Evolutionary conservation across 495 filamentous ascomycete genomes (phyloP).

Genomic region (Penicillium diatomitis): DNA sequence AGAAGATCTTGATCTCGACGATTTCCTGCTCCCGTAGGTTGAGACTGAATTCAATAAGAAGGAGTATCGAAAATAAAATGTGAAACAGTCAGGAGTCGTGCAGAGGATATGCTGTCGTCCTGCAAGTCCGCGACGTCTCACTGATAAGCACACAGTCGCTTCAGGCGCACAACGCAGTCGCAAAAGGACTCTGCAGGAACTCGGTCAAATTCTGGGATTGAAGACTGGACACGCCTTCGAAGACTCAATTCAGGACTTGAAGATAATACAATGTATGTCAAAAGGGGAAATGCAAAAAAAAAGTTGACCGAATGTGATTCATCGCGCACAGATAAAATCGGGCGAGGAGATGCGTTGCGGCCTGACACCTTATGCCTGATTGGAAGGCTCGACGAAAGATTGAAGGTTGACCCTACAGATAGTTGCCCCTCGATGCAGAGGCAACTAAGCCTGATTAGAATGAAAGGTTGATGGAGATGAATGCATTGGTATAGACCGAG

Average conservation of each 20-base stretch:
- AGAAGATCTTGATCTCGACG: conserved; percentile 2
- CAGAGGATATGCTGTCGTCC: conserved; percentile 14
- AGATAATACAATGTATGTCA: not conserved
- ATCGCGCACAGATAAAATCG: conserved; percentile 22
- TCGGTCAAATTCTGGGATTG: conserved; percentile 7
- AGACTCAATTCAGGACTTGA: too few relatives aligned
- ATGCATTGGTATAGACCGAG: too few relatives aligned
- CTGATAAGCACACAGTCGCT: not conserved
- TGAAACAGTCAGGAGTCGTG: conserved; percentile 5
- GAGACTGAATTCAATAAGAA: conserved; percentile 1
- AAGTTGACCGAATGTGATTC: conserved; percentile 16
- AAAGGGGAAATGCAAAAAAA: not conserved
- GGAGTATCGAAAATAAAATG: conserved; percentile 4
- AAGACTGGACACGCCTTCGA: too few relatives aligned
- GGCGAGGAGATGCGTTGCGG: conserved; percentile 18
- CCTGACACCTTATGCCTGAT: conserved; percentile 25
- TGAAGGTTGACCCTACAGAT: not conserved
- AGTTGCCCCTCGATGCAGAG: too few relatives aligned
- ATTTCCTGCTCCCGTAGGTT: not conserved
- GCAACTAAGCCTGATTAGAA: too few relatives aligned
- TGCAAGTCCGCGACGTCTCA: conserved; percentile 22
- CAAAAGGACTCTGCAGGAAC: conserved; percentile 23
- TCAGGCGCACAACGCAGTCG: conserved; percentile 1
- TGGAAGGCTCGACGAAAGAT: conserved; percentile 9
- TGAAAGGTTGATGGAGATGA: too few relatives aligned